phyloP scores from a whole-genome alignment of 495 filamentous ascomycete genomes.

The Podospora conica region DNA sequence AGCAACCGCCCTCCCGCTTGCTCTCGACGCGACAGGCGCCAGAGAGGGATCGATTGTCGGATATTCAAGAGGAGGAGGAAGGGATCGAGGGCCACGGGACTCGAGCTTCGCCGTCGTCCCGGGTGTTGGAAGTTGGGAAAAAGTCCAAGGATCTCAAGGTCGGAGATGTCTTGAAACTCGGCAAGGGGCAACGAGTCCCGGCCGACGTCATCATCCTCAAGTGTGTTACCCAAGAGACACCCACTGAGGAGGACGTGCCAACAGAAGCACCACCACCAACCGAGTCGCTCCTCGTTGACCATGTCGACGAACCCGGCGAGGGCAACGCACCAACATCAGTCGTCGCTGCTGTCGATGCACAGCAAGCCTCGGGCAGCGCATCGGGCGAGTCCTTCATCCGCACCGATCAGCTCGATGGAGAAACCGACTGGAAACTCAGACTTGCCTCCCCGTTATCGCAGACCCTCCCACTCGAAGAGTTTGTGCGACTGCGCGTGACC shows the following conservation, averaged over 20 bases:
- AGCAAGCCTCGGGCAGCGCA: constrained; percentile 26
- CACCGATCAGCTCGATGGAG: constrained; percentile 95
- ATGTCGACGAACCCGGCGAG: constrained; percentile 25
- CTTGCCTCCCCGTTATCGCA: constrained; percentile 82
- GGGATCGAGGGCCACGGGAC: constrained; percentile 39
- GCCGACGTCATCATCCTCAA: constrained; percentile 93
- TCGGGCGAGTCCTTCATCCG: constrained; percentile 91
- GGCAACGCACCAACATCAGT: constrained; percentile 15
- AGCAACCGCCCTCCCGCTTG: constrained; percentile 32
- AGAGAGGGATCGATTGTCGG: constrained; percentile 42
- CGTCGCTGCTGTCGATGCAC: constrained; percentile 3
- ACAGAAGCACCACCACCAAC: constrained; percentile 23
- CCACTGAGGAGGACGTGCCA: constrained; percentile 21
- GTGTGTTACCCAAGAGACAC: constrained; percentile 61
- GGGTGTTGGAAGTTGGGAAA: constrained; percentile 59
- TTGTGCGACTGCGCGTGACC: constrained; percentile 67
- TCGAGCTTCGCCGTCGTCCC: constrained; percentile 32
- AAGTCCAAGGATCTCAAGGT: constrained; percentile 88
- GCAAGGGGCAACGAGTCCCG: constrained; percentile 85
- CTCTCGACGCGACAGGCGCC: constrained; percentile 25
- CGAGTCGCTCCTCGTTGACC: constrained; percentile 39
- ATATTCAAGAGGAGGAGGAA: constrained; percentile 50
- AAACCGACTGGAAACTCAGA: constrained; percentile 98
- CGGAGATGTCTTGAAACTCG: constrained; percentile 86
- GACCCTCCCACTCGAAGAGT: constrained; percentile 56